A percentile compares a stretch with the other conserved stretches of the same genome.
phyloP scores from a whole-genome alignment of 768 basidiomycete species.

The Sporobolomyces pararoseus region DNA sequence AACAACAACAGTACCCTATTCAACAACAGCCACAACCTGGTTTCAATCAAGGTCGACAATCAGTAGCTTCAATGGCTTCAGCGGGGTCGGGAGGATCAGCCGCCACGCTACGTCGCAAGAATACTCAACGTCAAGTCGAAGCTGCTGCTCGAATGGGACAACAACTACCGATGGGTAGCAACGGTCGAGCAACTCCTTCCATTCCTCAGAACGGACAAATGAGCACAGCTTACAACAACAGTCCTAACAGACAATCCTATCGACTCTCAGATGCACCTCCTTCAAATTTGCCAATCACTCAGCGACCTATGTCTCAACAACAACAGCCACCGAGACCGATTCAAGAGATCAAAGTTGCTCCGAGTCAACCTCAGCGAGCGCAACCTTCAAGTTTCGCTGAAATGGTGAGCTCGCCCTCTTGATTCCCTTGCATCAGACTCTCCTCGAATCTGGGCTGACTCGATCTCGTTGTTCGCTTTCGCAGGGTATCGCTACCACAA shows the following conservation, averaged over 20 bases:
- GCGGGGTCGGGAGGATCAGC: constrained; percentile 20
- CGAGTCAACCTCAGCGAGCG: background rate
- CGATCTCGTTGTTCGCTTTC: too few relatives aligned
- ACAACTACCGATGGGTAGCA: background rate
- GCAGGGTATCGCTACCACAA: constrained; percentile 37
- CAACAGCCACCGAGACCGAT: background rate
- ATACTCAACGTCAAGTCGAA: constrained; percentile 43
- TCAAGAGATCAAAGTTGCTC: constrained; percentile 15
- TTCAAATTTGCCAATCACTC: constrained; percentile 1
- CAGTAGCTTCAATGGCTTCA: constrained; percentile 3
- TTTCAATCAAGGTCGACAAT: constrained; percentile 8
- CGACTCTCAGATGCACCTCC: constrained; percentile 22
- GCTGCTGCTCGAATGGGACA: constrained; percentile 38
- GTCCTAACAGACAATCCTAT: constrained; percentile 11
- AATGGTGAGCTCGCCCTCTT: constrained; percentile 17
- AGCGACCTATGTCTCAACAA: background rate
- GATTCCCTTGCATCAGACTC: background rate
- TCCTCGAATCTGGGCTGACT: background rate
- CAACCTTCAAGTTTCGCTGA: constrained; percentile 39
- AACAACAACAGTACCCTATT: background rate
- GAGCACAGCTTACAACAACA: too few relatives aligned
- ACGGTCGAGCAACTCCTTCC: constrained; percentile 8
- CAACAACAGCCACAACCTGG: background rate
- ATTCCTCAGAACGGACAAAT: constrained; percentile 4
- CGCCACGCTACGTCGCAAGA: constrained; percentile 18